Evolutionary conservation across 2,329 filamentous ascomycete genomes (phyloP), one percentile per base, ranked within the genome.

Genomic region (Ilyonectria robusta): DNA sequence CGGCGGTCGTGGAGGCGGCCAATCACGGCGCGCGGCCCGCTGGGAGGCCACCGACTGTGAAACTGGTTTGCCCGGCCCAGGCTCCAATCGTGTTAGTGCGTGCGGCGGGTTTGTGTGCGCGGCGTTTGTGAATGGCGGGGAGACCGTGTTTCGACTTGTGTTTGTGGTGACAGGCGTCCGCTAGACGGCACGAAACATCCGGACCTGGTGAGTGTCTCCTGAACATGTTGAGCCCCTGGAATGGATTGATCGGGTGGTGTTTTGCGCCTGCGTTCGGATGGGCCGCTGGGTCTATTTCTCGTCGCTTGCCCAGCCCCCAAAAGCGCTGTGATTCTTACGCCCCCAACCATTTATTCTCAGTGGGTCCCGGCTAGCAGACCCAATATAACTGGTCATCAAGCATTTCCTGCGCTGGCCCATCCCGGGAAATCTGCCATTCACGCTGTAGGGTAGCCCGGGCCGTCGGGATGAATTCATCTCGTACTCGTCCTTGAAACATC

Each of bases 31-130:
- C 53, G 17, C 33, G 33, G 21, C n/a, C 29, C 21, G 44, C 44
- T 21, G 26, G 31, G 61, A 59, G 61, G 61, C 46, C 50, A 21
- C 47, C 46, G n/a, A 17, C 58, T 37, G 61, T 63, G 61, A 63
- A 59, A 63, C 61, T 19, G 21, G 9, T 35, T 26, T 46, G 37
- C 35, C 17, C 35, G 26, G 46, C 40, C 9, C 17, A 19, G 10
- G 50, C 35, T 35, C 50, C 13, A 35, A 54, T 35, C 7, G 17
- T 29, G 53, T 56, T 62, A 62, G 60, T 40, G 31, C 47, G 60
- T 62, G 37, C 42, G 13, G 33, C 29, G 8, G 51, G 31, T 55
- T 35, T 51, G 40, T 51, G 6, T 19, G 44, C 17, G 33, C 29
- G 37, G 46, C 42, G 29, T 26, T 6, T 42, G 19, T 42, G 53